Evolutionary conservation across 768 basidiomycete genomes (phyloP).

Genomic region (Panaeolus papilionaceus): DNA sequence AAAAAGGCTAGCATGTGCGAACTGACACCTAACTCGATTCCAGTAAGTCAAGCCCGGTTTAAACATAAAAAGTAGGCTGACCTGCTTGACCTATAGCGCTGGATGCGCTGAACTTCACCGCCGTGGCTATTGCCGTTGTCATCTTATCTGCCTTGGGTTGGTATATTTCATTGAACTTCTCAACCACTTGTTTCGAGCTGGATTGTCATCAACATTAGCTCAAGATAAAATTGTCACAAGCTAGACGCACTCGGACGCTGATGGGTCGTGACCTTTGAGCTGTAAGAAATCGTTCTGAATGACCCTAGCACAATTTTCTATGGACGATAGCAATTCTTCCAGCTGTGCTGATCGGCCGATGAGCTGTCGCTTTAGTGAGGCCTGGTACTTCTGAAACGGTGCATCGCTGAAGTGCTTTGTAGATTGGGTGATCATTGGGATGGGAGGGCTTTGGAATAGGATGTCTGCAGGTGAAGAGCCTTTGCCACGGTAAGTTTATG

Average conservation of each 20-base stretch:
- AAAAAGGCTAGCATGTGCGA: constrained; percentile 27
- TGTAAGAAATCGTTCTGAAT: constrained; percentile 65
- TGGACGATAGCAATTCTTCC: constrained; percentile 57
- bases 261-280: constrained; percentile 43
- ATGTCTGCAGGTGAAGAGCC: constrained; percentile 58
- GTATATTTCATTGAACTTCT: constrained; percentile 51
- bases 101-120: constrained; percentile 37
- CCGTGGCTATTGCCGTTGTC: constrained; percentile 46
- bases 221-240: not conserved
- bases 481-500: constrained; percentile 30
- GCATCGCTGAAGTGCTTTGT: constrained; percentile 42
- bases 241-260: not conserved
- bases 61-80: constrained; percentile 30
- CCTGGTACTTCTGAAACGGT: constrained; percentile 67
- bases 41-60: not conserved
- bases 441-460: constrained; percentile 60
- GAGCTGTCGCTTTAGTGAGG: constrained; percentile 67
- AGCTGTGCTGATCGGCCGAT: constrained; percentile 67
- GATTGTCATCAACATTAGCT: constrained; percentile 15
- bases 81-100: constrained; percentile 29
- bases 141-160: constrained; percentile 56
- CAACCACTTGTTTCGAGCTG: constrained; percentile 43
- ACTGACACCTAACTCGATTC: constrained; percentile 17
- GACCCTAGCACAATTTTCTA: constrained; percentile 65
- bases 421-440: constrained; percentile 52